Evolutionary conservation across 176 grass and related monocot genomes (phyloP).

Genomic region (Aegilops sharonensis): DNA sequence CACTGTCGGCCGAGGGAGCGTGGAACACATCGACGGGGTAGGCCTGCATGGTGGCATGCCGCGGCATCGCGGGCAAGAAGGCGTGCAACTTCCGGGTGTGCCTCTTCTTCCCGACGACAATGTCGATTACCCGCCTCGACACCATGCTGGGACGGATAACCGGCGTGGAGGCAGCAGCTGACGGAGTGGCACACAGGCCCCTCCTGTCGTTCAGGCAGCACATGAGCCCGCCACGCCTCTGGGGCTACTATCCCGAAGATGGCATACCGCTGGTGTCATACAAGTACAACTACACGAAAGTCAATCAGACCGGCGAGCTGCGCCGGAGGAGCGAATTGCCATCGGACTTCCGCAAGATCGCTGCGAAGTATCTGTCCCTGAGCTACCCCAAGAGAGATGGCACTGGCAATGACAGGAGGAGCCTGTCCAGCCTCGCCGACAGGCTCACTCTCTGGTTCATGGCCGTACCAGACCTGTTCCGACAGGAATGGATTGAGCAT

Average conservation of each 20-base stretch:
- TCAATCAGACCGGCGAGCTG: background rate
- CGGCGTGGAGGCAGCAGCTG: background rate
- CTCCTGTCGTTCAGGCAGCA: slow-evolving; percentile 39
- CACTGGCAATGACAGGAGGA: background rate
- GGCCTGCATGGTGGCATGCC: slow-evolving; percentile 52
- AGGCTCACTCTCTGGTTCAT: background rate
- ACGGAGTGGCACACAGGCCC: background rate
- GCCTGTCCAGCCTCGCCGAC: background rate
- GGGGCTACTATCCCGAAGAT: background rate
- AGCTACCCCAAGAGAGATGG: background rate
- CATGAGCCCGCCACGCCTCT: background rate
- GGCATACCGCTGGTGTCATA: background rate
- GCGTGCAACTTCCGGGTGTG: slow-evolving; percentile 42
- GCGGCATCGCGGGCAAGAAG: background rate
- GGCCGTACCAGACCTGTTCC: background rate
- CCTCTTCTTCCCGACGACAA: slow-evolving; percentile 48
- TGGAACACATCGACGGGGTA: slow-evolving; percentile 40
- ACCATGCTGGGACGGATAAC: slow-evolving; percentile 42
- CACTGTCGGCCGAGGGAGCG: slow-evolving; percentile 42
- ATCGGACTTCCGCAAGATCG: background rate
- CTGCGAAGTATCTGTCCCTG: background rate
- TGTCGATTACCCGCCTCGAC: slow-evolving; percentile 39
- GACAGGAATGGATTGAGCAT: background rate
- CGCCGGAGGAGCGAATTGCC: background rate
- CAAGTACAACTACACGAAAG: slow-evolving; percentile 19